Conservation (phyloP, 139 green algal genomes). For the Chlorella vulgaris region DNA sequence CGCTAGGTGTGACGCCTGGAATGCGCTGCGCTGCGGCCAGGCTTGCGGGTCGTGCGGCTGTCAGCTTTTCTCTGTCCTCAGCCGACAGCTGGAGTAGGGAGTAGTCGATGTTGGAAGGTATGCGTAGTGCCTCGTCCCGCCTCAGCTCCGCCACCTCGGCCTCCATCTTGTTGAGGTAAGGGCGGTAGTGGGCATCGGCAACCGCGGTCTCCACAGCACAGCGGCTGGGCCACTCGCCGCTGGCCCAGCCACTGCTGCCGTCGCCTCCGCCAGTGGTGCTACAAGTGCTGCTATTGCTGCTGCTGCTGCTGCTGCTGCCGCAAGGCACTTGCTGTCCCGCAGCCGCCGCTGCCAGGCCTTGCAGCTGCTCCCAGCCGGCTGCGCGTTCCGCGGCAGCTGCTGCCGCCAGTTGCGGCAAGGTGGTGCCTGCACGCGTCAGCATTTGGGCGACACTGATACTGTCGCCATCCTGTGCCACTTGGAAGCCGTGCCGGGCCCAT, state of each 20-base stretch:
- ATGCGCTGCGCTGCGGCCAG: slow-evolving; percentile 56
- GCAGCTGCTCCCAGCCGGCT: slow-evolving; percentile 13
- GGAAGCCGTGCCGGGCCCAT: slow-evolving; percentile 45
- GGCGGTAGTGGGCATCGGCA: slow-evolving; percentile 59
- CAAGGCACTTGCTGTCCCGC: background rate
- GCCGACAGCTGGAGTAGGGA: slow-evolving; percentile 49
- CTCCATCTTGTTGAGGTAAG: slow-evolving; percentile 52
- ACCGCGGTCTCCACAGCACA: slow-evolving; percentile 40
- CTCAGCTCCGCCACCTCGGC: slow-evolving; percentile 51
- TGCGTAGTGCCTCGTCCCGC: slow-evolving; percentile 49
- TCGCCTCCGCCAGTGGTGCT: background rate
- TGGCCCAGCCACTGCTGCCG: background rate
- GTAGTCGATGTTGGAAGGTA: slow-evolving; percentile 61
- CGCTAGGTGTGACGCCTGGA: slow-evolving; percentile 57
- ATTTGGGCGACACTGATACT: slow-evolving; percentile 40
- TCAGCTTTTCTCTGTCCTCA: slow-evolving; percentile 69
- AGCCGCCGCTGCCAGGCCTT: background rate
- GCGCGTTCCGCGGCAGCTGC: slow-evolving; percentile 7
- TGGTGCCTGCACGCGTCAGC: slow-evolving; percentile 36
- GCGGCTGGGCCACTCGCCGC: too few relatives aligned
- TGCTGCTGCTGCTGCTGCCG: background rate
- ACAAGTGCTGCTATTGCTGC: background rate
- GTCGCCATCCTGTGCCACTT: slow-evolving; percentile 36
- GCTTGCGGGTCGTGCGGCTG: slow-evolving; percentile 37
- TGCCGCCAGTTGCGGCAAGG: slow-evolving; percentile 27